Percentiles rank a stretch among this genome's conserved stretches.
phyloP scores from a whole-genome alignment of 129 eudicot genomes.

The Glebionis coronaria region DNA sequence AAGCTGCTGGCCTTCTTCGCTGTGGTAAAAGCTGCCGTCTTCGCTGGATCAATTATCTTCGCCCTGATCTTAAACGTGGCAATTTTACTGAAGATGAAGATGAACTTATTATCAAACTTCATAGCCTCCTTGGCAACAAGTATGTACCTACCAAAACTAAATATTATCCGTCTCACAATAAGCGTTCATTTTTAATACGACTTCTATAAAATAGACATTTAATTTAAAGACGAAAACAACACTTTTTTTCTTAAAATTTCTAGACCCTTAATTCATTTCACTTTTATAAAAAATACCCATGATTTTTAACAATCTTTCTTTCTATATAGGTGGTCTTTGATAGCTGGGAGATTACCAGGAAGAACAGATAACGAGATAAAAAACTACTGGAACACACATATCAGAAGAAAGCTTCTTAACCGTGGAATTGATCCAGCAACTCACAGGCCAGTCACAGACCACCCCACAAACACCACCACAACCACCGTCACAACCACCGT shows the following conservation, averaged over 20 bases:
- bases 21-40: conserved; percentile 99
- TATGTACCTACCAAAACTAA: no score
- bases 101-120: conserved; percentile 89
- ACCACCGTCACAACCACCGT: conserved; percentile 36
- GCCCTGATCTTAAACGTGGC: conserved; percentile 96
- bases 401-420: conserved; percentile 79
- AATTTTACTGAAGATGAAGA: conserved; percentile 90
- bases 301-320: background rate
- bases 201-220: background rate
- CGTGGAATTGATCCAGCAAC: conserved; percentile 93
- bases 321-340: conserved; percentile 77
- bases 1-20: conserved; percentile 98
- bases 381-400: conserved; percentile 96
- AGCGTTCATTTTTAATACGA: no score
- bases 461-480: conserved; percentile 21
- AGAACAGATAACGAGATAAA: conserved; percentile 97
- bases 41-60: conserved; percentile 89
- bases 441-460: conserved; percentile 64
- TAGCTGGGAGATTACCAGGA: conserved; percentile 95
- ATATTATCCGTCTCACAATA: no score
- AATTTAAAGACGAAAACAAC: background rate
- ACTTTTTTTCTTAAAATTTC: background rate
- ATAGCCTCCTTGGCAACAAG: conserved; percentile 95
- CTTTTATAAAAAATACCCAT: background rate
- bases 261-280: background rate